A percentile compares a stretch with the other conserved stretches of the same genome.
Conservation (phyloP, 768 basidiomycete genomes). For the Kwoniella sp. region DNA sequence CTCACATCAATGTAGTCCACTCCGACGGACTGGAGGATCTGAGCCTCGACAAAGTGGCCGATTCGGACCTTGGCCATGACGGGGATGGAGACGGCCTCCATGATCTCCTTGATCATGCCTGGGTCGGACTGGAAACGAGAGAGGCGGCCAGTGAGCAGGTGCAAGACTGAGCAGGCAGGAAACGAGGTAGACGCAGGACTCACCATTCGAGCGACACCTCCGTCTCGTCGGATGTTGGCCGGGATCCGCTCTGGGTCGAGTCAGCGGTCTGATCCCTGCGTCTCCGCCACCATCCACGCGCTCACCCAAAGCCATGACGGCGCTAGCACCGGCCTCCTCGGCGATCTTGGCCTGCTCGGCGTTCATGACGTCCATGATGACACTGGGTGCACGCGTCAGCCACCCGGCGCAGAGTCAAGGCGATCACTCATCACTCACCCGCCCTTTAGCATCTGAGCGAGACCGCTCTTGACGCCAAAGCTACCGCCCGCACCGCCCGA, state of each 20-base stretch:
- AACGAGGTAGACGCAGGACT: conserved; percentile 27
- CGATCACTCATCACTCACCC: conserved; percentile 9
- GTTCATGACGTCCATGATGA: conserved; percentile 72
- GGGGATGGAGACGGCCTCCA: conserved; percentile 89
- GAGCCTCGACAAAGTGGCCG: conserved; percentile 96
- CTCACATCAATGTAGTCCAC: conserved; percentile 69
- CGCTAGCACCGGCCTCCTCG: conserved; percentile 94
- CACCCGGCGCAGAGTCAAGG: background rate
- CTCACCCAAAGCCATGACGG: conserved; percentile 68
- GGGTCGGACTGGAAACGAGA: conserved; percentile 66
- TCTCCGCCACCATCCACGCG: too few relatives aligned
- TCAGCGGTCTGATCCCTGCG: background rate
- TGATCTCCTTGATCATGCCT: conserved; percentile 92
- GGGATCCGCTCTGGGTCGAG: conserved; percentile 68
- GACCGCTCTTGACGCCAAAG: conserved; percentile 71
- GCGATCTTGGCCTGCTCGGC: conserved; percentile 74
- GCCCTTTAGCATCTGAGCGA: conserved; percentile 92
- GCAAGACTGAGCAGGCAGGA: background rate
- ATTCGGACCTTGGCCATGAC: conserved; percentile 89
- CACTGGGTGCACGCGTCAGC: conserved; percentile 13
- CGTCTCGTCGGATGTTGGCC: conserved; percentile 84
- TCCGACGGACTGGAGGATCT: conserved; percentile 91
- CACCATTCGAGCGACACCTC: conserved; percentile 96
- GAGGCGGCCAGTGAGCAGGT: background rate
- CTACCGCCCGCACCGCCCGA: conserved; percentile 40